Conservation (phyloP, 169 alveolate genomes). For the Plasmodium vivax region DNA sequence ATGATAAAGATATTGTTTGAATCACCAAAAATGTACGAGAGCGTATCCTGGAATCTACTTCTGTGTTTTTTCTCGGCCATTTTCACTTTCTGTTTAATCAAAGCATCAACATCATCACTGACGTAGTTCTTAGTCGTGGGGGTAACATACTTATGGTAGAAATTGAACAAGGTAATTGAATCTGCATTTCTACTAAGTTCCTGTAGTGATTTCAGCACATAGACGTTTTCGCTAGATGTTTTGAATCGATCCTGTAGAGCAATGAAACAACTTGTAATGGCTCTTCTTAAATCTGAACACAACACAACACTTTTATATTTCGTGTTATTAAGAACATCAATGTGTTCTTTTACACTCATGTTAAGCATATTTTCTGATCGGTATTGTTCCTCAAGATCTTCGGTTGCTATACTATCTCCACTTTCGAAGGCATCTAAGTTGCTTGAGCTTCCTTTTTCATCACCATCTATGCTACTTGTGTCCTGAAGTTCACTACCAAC, state of each 20-base stretch:
- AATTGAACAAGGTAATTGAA: constrained; percentile 17
- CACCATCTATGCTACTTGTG: neutral
- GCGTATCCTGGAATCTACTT: constrained; percentile 35
- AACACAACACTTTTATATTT: constrained; percentile 33
- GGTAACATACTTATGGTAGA: constrained; percentile 26
- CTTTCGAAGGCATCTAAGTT: neutral
- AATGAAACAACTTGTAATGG: constrained; percentile 61
- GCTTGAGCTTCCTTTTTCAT: neutral
- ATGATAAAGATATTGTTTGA: constrained; percentile 27
- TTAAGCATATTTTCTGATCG: neutral
- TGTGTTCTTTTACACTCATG: constrained; percentile 34
- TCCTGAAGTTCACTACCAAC: neutral
- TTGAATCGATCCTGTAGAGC: constrained; percentile 33
- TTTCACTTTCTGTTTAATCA: constrained; percentile 25
- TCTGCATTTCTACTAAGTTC: constrained; percentile 70
- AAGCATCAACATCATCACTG: constrained; percentile 26
- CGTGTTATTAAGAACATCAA: constrained; percentile 32
- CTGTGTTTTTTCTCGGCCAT: neutral
- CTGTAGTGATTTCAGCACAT: constrained; percentile 58
- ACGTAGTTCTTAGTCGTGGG: constrained; percentile 14
- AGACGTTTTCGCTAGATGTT: neutral
- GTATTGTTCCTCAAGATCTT: neutral
- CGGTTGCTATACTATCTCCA: neutral
- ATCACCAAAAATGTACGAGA: constrained; percentile 21
- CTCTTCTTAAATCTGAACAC: constrained; percentile 72